Evolutionary conservation across 208 protist species (phyloP).

Genomic region (Leishmania lainsoni): DNA sequence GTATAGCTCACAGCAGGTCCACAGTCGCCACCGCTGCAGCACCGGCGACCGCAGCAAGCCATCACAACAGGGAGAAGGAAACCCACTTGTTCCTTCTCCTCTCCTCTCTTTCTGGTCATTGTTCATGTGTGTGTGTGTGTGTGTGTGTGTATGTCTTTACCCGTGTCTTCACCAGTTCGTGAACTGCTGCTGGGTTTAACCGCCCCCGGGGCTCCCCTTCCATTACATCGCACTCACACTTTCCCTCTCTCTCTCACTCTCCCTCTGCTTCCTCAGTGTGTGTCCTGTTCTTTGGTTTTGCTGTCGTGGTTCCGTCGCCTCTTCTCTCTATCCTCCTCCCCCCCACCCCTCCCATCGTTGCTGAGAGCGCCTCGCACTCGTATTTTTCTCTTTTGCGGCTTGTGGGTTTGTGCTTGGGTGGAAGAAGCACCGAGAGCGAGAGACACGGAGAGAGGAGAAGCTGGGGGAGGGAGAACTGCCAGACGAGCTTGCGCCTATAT

Average conservation of each 20-base stretch:
- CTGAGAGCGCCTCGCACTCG: background rate
- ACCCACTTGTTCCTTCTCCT: background rate
- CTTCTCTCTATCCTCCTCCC: background rate
- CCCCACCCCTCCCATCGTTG: background rate
- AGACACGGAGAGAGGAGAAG: background rate
- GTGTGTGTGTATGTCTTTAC: too few species aligned
- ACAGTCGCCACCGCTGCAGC: background rate
- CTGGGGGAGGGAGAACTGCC: background rate
- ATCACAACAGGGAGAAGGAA: background rate
- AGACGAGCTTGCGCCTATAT: background rate
- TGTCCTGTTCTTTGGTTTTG: too few species aligned
- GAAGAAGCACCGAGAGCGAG: background rate
- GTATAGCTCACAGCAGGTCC: background rate
- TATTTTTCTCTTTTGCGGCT: background rate
- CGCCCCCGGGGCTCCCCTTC: too few species aligned
- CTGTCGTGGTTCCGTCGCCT: background rate
- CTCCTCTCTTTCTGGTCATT: background rate
- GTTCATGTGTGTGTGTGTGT: too few species aligned
- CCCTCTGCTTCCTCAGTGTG: too few species aligned
- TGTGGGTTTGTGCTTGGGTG: background rate
- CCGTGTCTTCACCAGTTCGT: too few species aligned
- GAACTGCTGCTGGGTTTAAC: too few species aligned
- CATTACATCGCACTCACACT: too few species aligned
- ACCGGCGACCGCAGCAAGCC: background rate
- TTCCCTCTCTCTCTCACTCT: too few species aligned